These are phyloP conservation scores for Mikania micrantha DNA, from an alignment of 129 eudicot genomes.

Conservation along the genomic window DNA sequence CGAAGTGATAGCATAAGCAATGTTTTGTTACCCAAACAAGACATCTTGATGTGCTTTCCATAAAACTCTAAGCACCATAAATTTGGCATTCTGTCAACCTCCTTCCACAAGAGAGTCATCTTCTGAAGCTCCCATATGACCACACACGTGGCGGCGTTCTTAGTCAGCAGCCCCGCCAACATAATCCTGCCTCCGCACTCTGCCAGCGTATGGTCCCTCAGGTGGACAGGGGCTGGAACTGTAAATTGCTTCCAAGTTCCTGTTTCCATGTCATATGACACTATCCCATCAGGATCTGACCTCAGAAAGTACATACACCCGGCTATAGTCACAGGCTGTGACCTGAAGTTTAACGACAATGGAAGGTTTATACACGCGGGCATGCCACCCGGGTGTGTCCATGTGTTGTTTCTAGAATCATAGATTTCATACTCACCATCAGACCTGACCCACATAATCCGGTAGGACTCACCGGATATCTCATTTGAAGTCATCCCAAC, in stretches of 20 bases:
- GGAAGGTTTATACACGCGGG: conserved; percentile 67
- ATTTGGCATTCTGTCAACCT: conserved; percentile 99
- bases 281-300: conserved; percentile 80
- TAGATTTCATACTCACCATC: conserved; percentile 79
- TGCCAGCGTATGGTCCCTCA: conserved; percentile 71
- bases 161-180: conserved; percentile 87
- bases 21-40: conserved; percentile 89
- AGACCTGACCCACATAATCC: conserved; percentile 76
- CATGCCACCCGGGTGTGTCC: conserved; percentile 66
- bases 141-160: conserved; percentile 90
- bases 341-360: conserved; percentile 67
- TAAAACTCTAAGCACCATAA: conserved; percentile 96
- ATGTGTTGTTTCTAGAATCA: conserved; percentile 44
- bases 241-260: conserved; percentile 67
- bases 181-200: conserved; percentile 68
- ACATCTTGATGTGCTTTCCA: conserved; percentile 95
- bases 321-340: conserved; percentile 64
- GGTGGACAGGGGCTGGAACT: conserved; percentile 64
- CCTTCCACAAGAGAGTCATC: conserved; percentile 99
- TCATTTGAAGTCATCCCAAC: conserved; percentile 61
- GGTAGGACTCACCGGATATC: conserved; percentile 36
- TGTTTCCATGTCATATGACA: conserved; percentile 51
- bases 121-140: conserved; percentile 98
- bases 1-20: conserved; percentile 87
- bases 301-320: conserved; percentile 62